Percentiles rank a stretch among this genome's conserved stretches.
Evolutionary conservation across 306 rosid species (phyloP).

Genomic region (Glycine tomentella): DNA sequence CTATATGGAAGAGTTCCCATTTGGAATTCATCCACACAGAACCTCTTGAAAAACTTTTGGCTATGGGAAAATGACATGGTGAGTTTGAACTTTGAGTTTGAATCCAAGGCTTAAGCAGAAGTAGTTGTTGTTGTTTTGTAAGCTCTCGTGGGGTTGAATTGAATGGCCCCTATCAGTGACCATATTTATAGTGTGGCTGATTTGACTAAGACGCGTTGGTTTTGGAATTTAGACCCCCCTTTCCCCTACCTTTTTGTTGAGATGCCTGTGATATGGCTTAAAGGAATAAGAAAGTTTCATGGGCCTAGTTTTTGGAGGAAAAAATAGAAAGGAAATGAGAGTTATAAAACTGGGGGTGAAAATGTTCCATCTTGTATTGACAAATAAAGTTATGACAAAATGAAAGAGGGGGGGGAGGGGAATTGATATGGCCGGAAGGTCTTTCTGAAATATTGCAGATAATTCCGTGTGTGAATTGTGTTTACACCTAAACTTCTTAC

Average conservation of each 20-base stretch:
- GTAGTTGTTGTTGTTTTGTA: slow-evolving; percentile 24
- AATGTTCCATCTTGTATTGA: slow-evolving; percentile 43
- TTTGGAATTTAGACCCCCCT: slow-evolving; percentile 33
- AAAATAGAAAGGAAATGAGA: slow-evolving; percentile 16
- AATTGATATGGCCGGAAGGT: slow-evolving; percentile 23
- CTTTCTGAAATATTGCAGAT: slow-evolving; percentile 38
- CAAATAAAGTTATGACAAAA: slow-evolving; percentile 36
- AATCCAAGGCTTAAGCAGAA: slow-evolving; percentile 35
- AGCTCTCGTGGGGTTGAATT: slow-evolving; percentile 29
- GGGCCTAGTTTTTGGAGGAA: background rate
- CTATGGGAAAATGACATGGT: slow-evolving; percentile 58
- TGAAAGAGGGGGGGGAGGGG: background rate
- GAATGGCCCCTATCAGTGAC: background rate
- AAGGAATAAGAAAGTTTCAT: background rate
- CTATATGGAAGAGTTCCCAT: slow-evolving; percentile 64
- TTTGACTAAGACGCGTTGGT: slow-evolving; percentile 47
- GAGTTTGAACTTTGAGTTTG: background rate
- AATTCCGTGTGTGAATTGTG: slow-evolving; percentile 31
- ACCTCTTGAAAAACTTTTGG: slow-evolving; percentile 62
- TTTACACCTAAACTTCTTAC: slow-evolving; percentile 8
- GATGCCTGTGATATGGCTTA: slow-evolving; percentile 50
- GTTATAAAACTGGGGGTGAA: slow-evolving; percentile 41
- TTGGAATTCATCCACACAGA: slow-evolving; percentile 68
- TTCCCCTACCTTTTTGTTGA: slow-evolving; percentile 44
- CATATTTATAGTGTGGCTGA: slow-evolving; percentile 42